phyloP scores from a whole-genome alignment of 495 filamentous ascomycete species.

The Penicillium taxi region DNA sequence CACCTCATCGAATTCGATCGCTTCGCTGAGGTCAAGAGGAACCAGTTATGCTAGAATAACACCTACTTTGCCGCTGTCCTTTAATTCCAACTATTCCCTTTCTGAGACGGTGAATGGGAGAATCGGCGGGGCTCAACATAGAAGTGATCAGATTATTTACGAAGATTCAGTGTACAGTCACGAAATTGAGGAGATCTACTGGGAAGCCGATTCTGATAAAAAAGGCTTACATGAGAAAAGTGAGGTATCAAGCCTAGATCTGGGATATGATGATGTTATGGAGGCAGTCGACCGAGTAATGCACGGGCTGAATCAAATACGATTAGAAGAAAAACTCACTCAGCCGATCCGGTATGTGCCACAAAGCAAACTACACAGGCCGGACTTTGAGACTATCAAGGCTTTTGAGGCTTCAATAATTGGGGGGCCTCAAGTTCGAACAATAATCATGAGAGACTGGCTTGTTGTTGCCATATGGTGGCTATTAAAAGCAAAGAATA shows the following conservation, averaged over 20 bases:
- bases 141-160: constrained; percentile 2
- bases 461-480: constrained; percentile 38
- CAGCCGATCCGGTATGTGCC: constrained; percentile 27
- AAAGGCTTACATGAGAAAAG: constrained; percentile 4
- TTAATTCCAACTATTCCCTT: constrained; percentile 2
- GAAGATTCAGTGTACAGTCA: constrained; percentile 5
- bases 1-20: constrained; percentile 14
- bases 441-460: constrained; percentile 30
- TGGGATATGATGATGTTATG: constrained; percentile 12
- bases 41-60: constrained; percentile 6
- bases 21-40: constrained; percentile 16
- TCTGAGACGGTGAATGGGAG: not conserved
- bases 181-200: constrained; percentile 3
- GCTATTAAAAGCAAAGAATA: constrained; percentile 29
- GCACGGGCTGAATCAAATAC: constrained; percentile 23
- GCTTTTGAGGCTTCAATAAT: constrained; percentile 18
- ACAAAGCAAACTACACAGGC: constrained; percentile 23
- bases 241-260: constrained; percentile 1
- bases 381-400: constrained; percentile 16
- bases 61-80: constrained; percentile 5
- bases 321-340: constrained; percentile 21
- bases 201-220: constrained; percentile 2
- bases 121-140: not conserved
- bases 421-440: constrained; percentile 19
- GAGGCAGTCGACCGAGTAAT: constrained; percentile 25